phyloP scores from a whole-genome alignment of 805 yeast species.

The Hanseniaspora lindneri region DNA sequence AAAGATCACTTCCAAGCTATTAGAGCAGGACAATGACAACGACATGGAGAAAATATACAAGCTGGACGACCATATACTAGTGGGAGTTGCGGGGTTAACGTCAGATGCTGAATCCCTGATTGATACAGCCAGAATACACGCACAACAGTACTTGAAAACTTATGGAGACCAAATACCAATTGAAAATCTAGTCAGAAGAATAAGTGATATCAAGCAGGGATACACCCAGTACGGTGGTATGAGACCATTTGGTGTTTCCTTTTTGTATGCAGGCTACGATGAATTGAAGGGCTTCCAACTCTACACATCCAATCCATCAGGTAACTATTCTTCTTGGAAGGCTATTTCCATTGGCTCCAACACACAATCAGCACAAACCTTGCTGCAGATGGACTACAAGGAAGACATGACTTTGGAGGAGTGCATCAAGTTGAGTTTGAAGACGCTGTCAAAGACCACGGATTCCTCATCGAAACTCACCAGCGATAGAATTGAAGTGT shows the following conservation, averaged over 20 bases:
- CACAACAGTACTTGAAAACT: conserved; percentile 73
- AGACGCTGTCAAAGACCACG: conserved; percentile 86
- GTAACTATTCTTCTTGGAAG: conserved; percentile 97
- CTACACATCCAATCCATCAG: conserved; percentile 92
- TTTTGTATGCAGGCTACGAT: conserved; percentile 91
- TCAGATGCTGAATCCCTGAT: conserved; percentile 91
- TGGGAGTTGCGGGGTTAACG: conserved; percentile 97
- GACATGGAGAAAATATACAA: conserved; percentile 67
- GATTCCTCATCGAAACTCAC: conserved; percentile 67
- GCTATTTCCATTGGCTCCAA: conserved; percentile 96
- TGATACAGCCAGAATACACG: conserved; percentile 70
- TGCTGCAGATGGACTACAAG: conserved; percentile 87
- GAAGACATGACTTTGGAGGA: conserved; percentile 61
- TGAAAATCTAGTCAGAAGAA: conserved; percentile 71
- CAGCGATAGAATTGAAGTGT: conserved; percentile 84
- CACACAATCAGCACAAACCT: conserved; percentile 89
- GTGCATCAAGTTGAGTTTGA: conserved; percentile 78
- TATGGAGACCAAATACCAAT: conserved; percentile 92
- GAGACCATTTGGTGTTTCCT: conserved; percentile 96
- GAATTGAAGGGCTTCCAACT: conserved; percentile 81
- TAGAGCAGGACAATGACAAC: conserved; percentile 86
- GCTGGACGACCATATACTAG: conserved; percentile 68
- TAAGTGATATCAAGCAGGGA: conserved; percentile 92
- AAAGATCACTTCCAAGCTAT: conserved; percentile 80
- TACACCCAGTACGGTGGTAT: conserved; percentile 98